A percentile compares a stretch with the other conserved stretches of the same genome.
Evolutionary conservation across 1,139 yeast genomes (phyloP).

Genomic region (Yamadazyma trypodendri): DNA sequence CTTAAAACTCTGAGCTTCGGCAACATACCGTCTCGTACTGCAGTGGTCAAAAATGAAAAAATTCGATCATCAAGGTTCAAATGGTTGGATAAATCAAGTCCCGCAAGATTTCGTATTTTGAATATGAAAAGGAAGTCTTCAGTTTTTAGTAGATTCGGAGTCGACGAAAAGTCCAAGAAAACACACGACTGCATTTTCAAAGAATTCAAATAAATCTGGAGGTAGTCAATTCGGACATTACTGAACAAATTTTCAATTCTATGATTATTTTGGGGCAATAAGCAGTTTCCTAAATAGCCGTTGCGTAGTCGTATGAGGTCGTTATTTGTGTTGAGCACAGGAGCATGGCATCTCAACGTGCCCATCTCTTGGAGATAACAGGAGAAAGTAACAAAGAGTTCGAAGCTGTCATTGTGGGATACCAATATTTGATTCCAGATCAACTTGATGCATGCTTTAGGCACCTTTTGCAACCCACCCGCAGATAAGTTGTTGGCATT

Average conservation of each 20-base stretch:
- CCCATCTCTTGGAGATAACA: slow-evolving; percentile 17
- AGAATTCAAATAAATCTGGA: slow-evolving; percentile 18
- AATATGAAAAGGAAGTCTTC: slow-evolving; percentile 29
- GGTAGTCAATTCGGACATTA: slow-evolving; percentile 24
- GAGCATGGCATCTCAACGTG: slow-evolving; percentile 27
- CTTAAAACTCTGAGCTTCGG: slow-evolving; percentile 24
- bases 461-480: slow-evolving; percentile 22
- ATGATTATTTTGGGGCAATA: slow-evolving; percentile 15
- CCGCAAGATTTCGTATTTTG: slow-evolving; percentile 30
- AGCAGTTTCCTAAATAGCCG: slow-evolving; percentile 9
- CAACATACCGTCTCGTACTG: slow-evolving; percentile 25
- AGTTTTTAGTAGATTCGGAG: slow-evolving; percentile 13
- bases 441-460: slow-evolving; percentile 29
- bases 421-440: slow-evolving; percentile 34
- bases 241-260: slow-evolving; percentile 37
- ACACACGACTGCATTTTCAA: slow-evolving; percentile 7
- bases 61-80: slow-evolving; percentile 30
- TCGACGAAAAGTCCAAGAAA: slow-evolving; percentile 13
- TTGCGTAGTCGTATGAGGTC: slow-evolving; percentile 8
- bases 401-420: slow-evolving; percentile 30
- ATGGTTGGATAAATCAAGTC: slow-evolving; percentile 33
- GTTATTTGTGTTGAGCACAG: slow-evolving; percentile 2
- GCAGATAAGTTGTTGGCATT: slow-evolving; percentile 23
- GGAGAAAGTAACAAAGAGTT: slow-evolving; percentile 30
- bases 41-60: slow-evolving; percentile 23